These are phyloP conservation scores for Petasospora rhodanensis DNA, from an alignment of 1,139 yeast genomes.

Conservation along the genomic window DNA sequence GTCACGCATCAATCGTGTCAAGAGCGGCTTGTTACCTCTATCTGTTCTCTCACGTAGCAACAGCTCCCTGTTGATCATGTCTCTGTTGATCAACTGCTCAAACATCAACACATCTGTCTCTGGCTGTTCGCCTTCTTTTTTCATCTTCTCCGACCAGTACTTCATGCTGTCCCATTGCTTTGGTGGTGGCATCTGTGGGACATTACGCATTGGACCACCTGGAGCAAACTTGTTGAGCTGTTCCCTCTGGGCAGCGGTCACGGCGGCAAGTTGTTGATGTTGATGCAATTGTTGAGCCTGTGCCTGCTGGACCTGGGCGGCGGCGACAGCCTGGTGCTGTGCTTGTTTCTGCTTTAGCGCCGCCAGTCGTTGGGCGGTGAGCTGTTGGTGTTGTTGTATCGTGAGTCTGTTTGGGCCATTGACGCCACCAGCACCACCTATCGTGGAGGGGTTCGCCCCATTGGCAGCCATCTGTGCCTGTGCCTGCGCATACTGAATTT, in stretches of 20 bases:
- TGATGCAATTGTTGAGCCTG: slow-evolving; percentile 14
- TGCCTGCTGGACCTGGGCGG: slow-evolving; percentile 8
- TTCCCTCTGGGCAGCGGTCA: slow-evolving; percentile 13
- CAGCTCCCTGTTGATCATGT: slow-evolving; percentile 35
- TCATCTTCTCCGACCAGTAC: slow-evolving; percentile 56
- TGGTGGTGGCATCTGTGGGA: slow-evolving; percentile 9
- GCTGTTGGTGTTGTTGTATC: slow-evolving; percentile 12
- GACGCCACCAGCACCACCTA: too few relatives aligned
- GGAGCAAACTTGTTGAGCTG: slow-evolving; percentile 9
- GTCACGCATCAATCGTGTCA: slow-evolving; percentile 44
- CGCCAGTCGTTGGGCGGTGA: slow-evolving; percentile 12
- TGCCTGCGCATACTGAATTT: slow-evolving; percentile 17
- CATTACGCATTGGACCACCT: too few relatives aligned
- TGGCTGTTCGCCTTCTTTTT: slow-evolving; percentile 38
- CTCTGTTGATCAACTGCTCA: slow-evolving; percentile 55
- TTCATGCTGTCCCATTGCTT: slow-evolving; percentile 27
- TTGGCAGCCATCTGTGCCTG: slow-evolving; percentile 5
- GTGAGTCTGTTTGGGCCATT: slow-evolving; percentile 9
- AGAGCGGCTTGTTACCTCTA: slow-evolving; percentile 33
- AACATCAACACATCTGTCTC: slow-evolving; percentile 49
- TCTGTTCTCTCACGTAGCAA: slow-evolving; percentile 34
- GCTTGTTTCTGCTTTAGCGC: slow-evolving; percentile 19
- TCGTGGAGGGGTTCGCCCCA: slow-evolving; percentile 8
- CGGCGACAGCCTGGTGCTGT: slow-evolving; percentile 17
- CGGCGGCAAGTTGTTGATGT: slow-evolving; percentile 13